These are phyloP conservation scores for Neotropicomus parvogracilis DNA, from an alignment of 1,284 basidiomycete species.

Conservation along the genomic window DNA sequence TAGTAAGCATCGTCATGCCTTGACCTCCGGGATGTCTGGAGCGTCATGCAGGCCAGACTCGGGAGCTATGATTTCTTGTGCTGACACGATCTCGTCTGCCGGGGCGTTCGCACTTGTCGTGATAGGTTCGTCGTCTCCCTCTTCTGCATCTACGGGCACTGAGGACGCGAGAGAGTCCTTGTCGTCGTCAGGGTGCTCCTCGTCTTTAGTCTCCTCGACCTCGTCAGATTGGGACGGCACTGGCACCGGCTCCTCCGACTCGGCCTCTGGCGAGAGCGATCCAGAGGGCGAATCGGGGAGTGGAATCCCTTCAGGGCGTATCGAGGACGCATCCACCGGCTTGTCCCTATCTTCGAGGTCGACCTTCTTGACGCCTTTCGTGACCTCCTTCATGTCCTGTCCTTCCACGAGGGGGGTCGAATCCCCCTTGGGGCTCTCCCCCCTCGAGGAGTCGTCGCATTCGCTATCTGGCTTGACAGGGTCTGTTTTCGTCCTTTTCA, in stretches of 20 bases:
- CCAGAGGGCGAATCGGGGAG: conserved; percentile 45
- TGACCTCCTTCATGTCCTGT: conserved; percentile 64
- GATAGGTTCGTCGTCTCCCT: conserved; percentile 4
- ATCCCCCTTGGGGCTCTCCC: conserved; percentile 20
- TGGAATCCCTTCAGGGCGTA: conserved; percentile 47
- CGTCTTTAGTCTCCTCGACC: conserved; percentile 35
- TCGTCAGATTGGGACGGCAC: conserved; percentile 17
- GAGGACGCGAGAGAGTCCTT: conserved; percentile 27
- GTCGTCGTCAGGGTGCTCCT: conserved; percentile 25
- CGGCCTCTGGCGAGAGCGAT: conserved; percentile 17
- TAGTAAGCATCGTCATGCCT: conserved; percentile 16
- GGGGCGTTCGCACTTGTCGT: neutral
- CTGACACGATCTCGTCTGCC: conserved; percentile 2
- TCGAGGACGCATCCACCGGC: conserved; percentile 17
- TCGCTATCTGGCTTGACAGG: conserved; percentile 22
- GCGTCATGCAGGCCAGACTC: conserved; percentile 10
- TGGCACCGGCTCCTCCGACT: conserved; percentile 19
- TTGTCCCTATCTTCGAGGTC: conserved; percentile 48
- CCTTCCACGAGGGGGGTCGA: conserved; percentile 32
- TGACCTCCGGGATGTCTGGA: conserved; percentile 17
- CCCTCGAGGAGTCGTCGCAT: conserved; percentile 18
- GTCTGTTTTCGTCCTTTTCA: conserved; percentile 46
- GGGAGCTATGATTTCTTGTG: conserved; percentile 6
- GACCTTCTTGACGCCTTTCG: conserved; percentile 64
- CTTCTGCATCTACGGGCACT: conserved; percentile 9